Conservation (phyloP, 495 filamentous ascomycete species). For the Cercophora scortea region DNA sequence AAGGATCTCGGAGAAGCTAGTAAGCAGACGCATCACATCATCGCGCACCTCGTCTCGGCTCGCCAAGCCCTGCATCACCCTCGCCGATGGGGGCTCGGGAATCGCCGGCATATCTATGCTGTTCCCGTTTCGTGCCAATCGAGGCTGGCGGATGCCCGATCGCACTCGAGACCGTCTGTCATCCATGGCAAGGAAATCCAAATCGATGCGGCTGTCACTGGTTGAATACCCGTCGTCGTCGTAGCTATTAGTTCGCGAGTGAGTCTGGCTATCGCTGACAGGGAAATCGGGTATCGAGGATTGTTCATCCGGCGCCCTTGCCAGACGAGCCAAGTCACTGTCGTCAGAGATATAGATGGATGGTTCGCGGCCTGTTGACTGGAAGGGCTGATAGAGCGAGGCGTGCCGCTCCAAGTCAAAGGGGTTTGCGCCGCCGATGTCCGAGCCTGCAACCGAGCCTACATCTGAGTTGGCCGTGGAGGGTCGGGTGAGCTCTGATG, state of each 20-base stretch:
- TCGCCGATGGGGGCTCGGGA: slow-evolving; percentile 35
- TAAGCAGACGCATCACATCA: slow-evolving; percentile 47
- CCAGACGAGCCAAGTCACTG: slow-evolving; percentile 28
- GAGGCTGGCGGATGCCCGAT: slow-evolving; percentile 1
- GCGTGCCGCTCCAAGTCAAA: slow-evolving; percentile 49
- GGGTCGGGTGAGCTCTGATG: slow-evolving; percentile 24
- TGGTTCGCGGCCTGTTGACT: slow-evolving; percentile 32
- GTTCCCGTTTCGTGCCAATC: too few species aligned
- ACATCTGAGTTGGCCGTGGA: slow-evolving; percentile 50
- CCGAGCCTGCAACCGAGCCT: slow-evolving; percentile 36
- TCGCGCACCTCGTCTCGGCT: slow-evolving; percentile 40
- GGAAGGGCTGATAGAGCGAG: slow-evolving; percentile 36
- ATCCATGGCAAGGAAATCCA: slow-evolving; percentile 21
- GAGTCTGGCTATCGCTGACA: slow-evolving; percentile 7
- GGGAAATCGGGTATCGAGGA: slow-evolving; percentile 4
- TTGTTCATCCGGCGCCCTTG: slow-evolving; percentile 2
- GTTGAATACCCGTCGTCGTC: slow-evolving; percentile 22
- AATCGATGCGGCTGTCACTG: slow-evolving; percentile 19
- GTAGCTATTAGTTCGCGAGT: slow-evolving; percentile 23
- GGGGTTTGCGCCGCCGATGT: slow-evolving; percentile 39
- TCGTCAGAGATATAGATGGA: slow-evolving; percentile 47
- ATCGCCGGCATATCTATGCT: slow-evolving; percentile 21
- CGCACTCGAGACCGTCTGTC: background rate
- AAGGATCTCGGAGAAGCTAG: slow-evolving; percentile 39
- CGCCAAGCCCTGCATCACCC: slow-evolving; percentile 45